Percentiles rank a stretch among this genome's conserved stretches.
These are phyloP conservation scores for Daldinia eschscholtzii DNA, from an alignment of 2,329 filamentous ascomycete species.

Conservation along the genomic window DNA sequence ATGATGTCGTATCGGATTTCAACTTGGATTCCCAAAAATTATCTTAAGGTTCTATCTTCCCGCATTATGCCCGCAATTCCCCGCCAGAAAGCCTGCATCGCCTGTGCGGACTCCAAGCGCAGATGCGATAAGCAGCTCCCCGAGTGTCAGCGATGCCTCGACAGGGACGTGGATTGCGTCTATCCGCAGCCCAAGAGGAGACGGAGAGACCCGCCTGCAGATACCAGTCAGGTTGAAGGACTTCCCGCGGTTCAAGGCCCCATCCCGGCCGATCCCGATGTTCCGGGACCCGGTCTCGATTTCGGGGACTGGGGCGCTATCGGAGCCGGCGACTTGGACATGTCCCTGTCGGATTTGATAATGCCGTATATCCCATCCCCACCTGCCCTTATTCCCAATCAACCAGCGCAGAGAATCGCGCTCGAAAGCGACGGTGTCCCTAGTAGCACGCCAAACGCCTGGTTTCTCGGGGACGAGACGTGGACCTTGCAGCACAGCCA, in stretches of 20 bases:
- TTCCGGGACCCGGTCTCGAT: not conserved
- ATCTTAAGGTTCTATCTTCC: not conserved
- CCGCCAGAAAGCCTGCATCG: slow-evolving; percentile 21
- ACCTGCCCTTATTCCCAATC: not conserved
- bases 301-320: slow-evolving; percentile 4
- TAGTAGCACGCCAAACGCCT: not conserved
- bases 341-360: slow-evolving; percentile 2
- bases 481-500: slow-evolving; percentile 9
- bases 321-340: not conserved
- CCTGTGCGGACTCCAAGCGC: slow-evolving; percentile 15
- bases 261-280: not conserved
- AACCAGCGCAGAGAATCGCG: not conserved
- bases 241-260: not conserved
- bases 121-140: slow-evolving; percentile 21
- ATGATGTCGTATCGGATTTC: not conserved
- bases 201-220: not conserved
- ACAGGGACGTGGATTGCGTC: slow-evolving; percentile 11
- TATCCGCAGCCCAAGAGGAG: slow-evolving; percentile 17
- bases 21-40: not conserved
- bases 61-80: slow-evolving; percentile 12
- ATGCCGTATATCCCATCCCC: not conserved
- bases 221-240: not conserved
- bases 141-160: slow-evolving; percentile 19
- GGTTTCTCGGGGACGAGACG: slow-evolving; percentile 17
- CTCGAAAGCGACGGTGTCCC: not conserved